Percentiles rank a stretch among this genome's conserved stretches.
Evolutionary conservation across 805 yeast genomes (phyloP).

Genomic region (Metschnikowia peoriensis): DNA sequence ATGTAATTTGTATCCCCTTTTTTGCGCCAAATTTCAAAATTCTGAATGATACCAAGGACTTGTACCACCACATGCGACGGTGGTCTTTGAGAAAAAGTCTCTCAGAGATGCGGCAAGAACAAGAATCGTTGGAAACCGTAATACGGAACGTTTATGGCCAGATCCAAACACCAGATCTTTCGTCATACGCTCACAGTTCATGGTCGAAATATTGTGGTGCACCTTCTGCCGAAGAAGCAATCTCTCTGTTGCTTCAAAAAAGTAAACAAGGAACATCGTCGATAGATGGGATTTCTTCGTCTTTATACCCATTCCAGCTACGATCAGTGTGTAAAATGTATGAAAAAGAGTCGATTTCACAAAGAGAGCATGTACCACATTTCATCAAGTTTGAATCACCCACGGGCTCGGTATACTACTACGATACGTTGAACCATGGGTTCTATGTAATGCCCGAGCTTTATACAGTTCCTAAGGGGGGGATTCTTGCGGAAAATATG

Average conservation of each 20-base stretch:
- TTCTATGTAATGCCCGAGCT: conserved; percentile 39
- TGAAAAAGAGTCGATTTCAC: conserved; percentile 44
- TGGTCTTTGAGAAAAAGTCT: conserved; percentile 5
- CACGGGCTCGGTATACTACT: conserved; percentile 24
- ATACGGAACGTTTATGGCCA: conserved; percentile 12
- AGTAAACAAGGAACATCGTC: not conserved
- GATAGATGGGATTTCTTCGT: conserved; percentile 46
- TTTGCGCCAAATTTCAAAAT: not conserved
- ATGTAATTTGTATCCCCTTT: conserved; percentile 1
- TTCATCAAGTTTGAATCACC: conserved; percentile 26
- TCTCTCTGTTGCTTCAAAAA: conserved; percentile 9
- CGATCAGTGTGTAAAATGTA: conserved; percentile 61
- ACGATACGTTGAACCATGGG: conserved; percentile 32
- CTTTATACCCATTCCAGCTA: conserved; percentile 57
- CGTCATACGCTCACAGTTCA: conserved; percentile 1
- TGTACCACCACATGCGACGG: conserved; percentile 10
- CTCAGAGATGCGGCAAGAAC: conserved; percentile 1
- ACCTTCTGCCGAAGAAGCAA: conserved; percentile 12
- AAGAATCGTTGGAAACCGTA: conserved; percentile 20
- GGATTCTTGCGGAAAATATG: conserved; percentile 67
- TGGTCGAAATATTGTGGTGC: conserved; percentile 9
- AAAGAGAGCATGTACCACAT: conserved; percentile 35
- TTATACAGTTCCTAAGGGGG: conserved; percentile 54
- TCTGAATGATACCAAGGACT: not conserved
- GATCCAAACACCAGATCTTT: conserved; percentile 12